These are phyloP conservation scores for Claviceps humidiphila DNA, from an alignment of 2,329 filamentous ascomycete genomes.

Conservation along the genomic window DNA sequence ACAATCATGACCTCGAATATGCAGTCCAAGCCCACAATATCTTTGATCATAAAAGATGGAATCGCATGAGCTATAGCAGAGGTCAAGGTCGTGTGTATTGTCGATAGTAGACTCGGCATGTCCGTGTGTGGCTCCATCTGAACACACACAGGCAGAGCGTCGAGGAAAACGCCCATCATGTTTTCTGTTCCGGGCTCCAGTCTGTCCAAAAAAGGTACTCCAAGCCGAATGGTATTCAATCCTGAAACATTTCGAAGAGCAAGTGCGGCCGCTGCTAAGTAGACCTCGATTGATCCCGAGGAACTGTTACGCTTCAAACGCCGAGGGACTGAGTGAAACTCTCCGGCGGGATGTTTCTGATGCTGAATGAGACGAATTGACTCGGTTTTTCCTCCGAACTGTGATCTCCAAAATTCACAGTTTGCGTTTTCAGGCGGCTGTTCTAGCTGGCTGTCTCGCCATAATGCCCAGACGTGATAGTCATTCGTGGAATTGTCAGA, in stretches of 20 bases:
- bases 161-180: background rate
- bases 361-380: background rate
- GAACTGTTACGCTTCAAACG: background rate
- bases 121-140: background rate
- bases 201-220: background rate
- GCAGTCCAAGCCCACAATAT: background rate
- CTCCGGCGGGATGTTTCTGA: background rate
- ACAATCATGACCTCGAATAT: background rate
- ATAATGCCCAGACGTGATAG: background rate
- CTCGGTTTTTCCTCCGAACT: background rate
- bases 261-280: background rate
- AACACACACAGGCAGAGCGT: background rate
- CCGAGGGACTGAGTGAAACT: background rate
- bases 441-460: background rate
- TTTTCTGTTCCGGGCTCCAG: background rate
- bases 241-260: background rate
- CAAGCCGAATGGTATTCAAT: background rate
- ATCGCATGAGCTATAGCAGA: background rate
- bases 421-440: background rate
- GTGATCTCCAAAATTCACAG: background rate
- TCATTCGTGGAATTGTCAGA: background rate
- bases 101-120: background rate
- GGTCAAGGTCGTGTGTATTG: background rate
- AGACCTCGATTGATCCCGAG: background rate
- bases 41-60: background rate